A percentile compares a stretch with the other conserved stretches of the same genome.
phyloP scores from a whole-genome alignment of 495 filamentous ascomycete species.

The Diplogelasinospora grovesii region DNA sequence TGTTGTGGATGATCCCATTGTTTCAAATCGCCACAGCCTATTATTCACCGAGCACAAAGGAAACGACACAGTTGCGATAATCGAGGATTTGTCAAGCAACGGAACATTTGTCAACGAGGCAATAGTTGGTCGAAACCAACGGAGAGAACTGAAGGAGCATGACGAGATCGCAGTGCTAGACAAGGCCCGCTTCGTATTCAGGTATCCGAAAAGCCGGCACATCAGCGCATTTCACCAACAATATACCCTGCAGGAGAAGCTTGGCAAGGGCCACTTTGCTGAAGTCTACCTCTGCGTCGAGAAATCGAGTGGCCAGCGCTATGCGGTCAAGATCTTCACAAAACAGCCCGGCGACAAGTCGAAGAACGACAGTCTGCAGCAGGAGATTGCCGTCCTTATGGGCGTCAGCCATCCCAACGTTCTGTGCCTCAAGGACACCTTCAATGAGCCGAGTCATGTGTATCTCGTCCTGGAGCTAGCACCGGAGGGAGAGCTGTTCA shows the following conservation, averaged over 20 bases:
- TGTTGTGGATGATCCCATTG: slow-evolving; percentile 66
- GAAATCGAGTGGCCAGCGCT: slow-evolving; percentile 71
- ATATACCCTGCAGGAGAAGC: slow-evolving; percentile 74
- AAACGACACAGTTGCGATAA: slow-evolving; percentile 68
- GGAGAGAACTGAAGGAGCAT: slow-evolving; percentile 76
- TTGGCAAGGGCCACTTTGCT: slow-evolving; percentile 96
- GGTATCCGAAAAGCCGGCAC: slow-evolving; percentile 71
- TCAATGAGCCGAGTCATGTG: slow-evolving; percentile 83
- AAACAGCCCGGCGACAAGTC: slow-evolving; percentile 72
- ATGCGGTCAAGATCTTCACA: slow-evolving; percentile 91
- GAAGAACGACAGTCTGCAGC: slow-evolving; percentile 77
- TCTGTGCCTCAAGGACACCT: slow-evolving; percentile 89
- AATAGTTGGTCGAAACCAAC: slow-evolving; percentile 83
- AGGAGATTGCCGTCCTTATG: slow-evolving; percentile 95
- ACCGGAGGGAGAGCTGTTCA: slow-evolving; percentile 90
- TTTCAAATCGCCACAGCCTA: slow-evolving; percentile 94
- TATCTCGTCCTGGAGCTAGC: slow-evolving; percentile 92
- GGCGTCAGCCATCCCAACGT: slow-evolving; percentile 93
- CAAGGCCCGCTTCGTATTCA: slow-evolving; percentile 79
- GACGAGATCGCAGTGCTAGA: slow-evolving; percentile 85
- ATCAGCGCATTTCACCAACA: slow-evolving; percentile 78
- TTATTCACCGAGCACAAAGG: slow-evolving; percentile 82
- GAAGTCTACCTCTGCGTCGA: slow-evolving; percentile 89
- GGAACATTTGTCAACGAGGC: slow-evolving; percentile 94
- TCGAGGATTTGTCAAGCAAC: slow-evolving; percentile 94